Conservation (phyloP, 1,284 basidiomycete genomes). For the Laetiporus sulphureus region DNA sequence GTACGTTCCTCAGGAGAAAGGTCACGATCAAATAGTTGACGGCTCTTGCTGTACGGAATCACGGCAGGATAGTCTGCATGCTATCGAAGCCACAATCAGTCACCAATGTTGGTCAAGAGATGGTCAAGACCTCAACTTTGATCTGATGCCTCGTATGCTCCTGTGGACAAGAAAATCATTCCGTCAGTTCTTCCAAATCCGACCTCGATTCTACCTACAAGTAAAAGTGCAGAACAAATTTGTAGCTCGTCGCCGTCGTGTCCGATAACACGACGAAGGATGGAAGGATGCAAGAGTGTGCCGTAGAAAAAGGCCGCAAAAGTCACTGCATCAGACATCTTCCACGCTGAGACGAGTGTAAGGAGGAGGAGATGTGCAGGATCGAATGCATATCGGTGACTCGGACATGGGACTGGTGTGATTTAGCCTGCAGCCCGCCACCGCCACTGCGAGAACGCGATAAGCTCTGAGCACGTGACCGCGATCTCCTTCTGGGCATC, state of each 20-base stretch:
- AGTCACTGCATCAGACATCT: too few relatives aligned
- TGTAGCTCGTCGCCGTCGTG: conserved; percentile 35
- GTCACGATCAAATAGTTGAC: conserved; percentile 35
- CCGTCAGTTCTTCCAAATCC: too few relatives aligned
- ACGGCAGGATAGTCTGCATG: conserved; percentile 77
- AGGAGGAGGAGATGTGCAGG: too few relatives aligned
- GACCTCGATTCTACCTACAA: conserved; percentile 36
- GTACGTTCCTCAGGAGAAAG: conserved; percentile 42
- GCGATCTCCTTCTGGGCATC: too few relatives aligned
- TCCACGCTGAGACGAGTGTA: too few relatives aligned
- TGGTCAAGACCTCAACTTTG: conserved; percentile 21
- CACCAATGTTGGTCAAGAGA: background rate
- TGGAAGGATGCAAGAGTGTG: conserved; percentile 51
- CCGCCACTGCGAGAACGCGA: too few relatives aligned
- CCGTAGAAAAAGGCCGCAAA: conserved; percentile 81
- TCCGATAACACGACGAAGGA: conserved; percentile 47
- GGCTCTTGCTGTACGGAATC: conserved; percentile 45
- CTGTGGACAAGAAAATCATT: too few relatives aligned
- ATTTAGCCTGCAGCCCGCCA: too few relatives aligned
- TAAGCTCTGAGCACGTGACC: too few relatives aligned
- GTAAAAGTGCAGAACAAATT: conserved; percentile 42
- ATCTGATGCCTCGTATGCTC: conserved; percentile 75
- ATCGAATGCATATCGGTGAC: too few relatives aligned
- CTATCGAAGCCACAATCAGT: conserved; percentile 32
- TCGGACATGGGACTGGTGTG: too few relatives aligned